Base-by-base conservation (phyloP, 257 asterid genomes). In the Lithospermum erythrorhizon region DNA sequence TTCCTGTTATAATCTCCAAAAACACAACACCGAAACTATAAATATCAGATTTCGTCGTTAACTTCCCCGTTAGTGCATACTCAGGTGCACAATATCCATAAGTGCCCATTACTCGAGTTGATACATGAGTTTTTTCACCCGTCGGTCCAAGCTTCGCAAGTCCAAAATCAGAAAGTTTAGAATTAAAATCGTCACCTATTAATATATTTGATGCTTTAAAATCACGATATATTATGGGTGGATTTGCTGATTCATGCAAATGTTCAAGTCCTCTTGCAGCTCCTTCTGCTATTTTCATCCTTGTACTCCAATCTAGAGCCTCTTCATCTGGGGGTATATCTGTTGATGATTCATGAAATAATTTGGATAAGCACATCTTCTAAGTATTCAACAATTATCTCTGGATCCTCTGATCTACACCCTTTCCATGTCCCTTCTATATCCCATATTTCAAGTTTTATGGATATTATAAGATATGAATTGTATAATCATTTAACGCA, bases 21-120 rank as follows among this genome's bases (percentile, higher is more conserved):
- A 90, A 82, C 58, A 90, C 96, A 32, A 90, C 97, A 59, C 97
- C 97, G 47, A 84, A 90, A 35, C 96, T 87, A 30, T 90, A 90
- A 54, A 90, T 82, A 73, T 90, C 97, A 58, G 96, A 87, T 24
- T 80, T 90, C 4, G 91, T 90, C 0, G 97, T 90, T 35, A 90
- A 80, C 68, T 87, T 96, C 7, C 96, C 97, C 18, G 49, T 41
- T 41, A 41, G 3, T 13, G 49, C 49, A 41, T 41, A 41, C 49
- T 41, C 49, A 11, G 49, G 49, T 41, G 49, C 49, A 41, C 49
- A 41, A 41, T 41, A 41, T 41, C 49, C 49, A 3, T 41, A 41
- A 1, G 49, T 41, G 1, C 49, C 49, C 49, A 41, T 41, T 41
- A 41, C 49, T 11, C 49, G 11, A 11, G 49, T 41, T 5, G 18